phyloP scores from a whole-genome alignment of 108 stramenopile species.

The Aurantiochytrium sp. region DNA sequence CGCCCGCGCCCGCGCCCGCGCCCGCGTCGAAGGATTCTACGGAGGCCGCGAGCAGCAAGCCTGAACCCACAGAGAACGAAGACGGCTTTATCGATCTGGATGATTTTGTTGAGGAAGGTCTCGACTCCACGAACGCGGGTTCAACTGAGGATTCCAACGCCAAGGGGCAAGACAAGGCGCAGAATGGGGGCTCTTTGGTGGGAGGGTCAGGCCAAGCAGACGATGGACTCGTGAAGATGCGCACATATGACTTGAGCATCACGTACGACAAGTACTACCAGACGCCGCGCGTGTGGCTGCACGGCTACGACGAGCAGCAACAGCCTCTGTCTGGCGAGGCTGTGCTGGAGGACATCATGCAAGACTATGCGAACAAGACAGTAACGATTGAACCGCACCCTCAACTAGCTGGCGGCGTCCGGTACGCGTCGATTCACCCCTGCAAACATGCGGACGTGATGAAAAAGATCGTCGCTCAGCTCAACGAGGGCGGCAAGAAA shows the following conservation, averaged over 20 bases:
- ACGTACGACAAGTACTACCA: constrained; percentile 99
- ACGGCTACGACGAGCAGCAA: constrained; percentile 72
- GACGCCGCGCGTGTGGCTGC: constrained; percentile 92
- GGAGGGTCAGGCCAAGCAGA: constrained; percentile 30
- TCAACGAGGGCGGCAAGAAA: constrained; percentile 52
- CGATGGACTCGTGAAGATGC: constrained; percentile 63
- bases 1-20: background rate
- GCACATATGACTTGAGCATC: constrained; percentile 89
- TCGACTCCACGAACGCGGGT: constrained; percentile 29
- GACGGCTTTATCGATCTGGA: constrained; percentile 84
- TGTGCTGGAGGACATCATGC: constrained; percentile 95
- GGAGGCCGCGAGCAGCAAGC: background rate
- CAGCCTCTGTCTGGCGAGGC: constrained; percentile 71
- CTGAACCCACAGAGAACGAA: constrained; percentile 41
- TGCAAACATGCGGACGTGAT: constrained; percentile 97
- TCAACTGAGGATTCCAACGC: background rate
- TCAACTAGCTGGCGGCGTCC: constrained; percentile 46
- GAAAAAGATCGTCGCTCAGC: constrained; percentile 85
- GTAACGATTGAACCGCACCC: constrained; percentile 97
- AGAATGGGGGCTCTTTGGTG: background rate
- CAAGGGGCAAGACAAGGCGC: constrained; percentile 60
- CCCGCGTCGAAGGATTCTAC: background rate
- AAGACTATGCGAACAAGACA: constrained; percentile 94
- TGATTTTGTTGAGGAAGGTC: constrained; percentile 73
- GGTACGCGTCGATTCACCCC: constrained; percentile 87